Evolutionary conservation across 148 eudicot species (phyloP).

Genomic region (Camellia sinensis): DNA sequence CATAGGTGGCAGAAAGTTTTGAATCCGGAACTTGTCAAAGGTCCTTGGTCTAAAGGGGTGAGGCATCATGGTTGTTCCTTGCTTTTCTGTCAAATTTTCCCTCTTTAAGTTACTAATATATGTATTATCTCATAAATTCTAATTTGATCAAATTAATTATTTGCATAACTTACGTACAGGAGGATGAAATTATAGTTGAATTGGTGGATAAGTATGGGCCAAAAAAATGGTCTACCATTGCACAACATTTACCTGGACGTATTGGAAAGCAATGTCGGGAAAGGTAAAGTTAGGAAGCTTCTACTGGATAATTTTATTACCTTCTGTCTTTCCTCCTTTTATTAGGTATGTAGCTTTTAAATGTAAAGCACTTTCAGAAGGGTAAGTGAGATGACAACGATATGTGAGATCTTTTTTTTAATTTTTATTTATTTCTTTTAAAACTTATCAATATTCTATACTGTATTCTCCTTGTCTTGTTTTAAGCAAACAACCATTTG

Average conservation of each 20-base stretch:
- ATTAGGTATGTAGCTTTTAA: no score
- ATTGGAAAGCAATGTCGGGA: constrained; percentile 97
- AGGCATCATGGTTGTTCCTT: constrained; percentile 10
- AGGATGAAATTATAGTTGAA: constrained; percentile 80
- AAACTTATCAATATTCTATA: background rate
- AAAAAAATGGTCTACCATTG: constrained; percentile 91
- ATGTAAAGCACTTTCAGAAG: background rate
- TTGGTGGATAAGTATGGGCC: constrained; percentile 83
- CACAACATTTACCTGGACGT: constrained; percentile 91
- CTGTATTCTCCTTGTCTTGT: background rate
- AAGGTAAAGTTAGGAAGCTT: constrained; percentile 44
- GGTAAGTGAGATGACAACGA: background rate
- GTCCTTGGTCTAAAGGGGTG: constrained; percentile 99
- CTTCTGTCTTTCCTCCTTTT: background rate
- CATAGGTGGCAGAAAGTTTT: constrained; percentile 99
- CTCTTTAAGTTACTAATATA: background rate
- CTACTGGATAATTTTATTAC: background rate
- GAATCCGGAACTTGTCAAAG: constrained; percentile 93
- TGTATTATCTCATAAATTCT: background rate
- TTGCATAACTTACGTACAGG: constrained; percentile 37
- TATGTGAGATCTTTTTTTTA: background rate
- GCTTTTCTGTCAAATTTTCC: background rate
- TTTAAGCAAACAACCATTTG: no score
- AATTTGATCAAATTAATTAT: background rate
- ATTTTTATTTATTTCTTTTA: background rate